Conservation (phyloP, 2,329 filamentous ascomycete genomes). For the Lecanicillium sp. region DNA sequence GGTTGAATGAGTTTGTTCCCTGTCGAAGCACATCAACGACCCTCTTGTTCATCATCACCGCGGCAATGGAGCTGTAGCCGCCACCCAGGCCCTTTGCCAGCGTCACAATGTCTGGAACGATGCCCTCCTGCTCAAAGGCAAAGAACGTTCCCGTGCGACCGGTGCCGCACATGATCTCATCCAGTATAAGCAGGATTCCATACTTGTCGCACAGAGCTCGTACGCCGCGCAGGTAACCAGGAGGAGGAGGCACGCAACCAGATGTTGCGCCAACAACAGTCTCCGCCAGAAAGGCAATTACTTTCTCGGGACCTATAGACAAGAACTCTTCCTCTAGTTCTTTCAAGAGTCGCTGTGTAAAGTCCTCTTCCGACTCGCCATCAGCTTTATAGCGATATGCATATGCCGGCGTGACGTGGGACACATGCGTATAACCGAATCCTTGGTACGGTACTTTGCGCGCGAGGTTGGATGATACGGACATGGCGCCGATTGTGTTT, state of each 20-base stretch:
- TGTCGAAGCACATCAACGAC: slow-evolving; percentile 40
- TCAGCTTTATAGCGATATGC: slow-evolving; percentile 14
- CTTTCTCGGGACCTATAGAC: slow-evolving; percentile 34
- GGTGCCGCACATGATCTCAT: slow-evolving; percentile 63
- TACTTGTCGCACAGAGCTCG: slow-evolving; percentile 46
- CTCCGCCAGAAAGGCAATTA: slow-evolving; percentile 43
- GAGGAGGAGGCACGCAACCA: slow-evolving; percentile 42
- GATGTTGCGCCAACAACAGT: slow-evolving; percentile 40
- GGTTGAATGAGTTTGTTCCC: slow-evolving; percentile 40
- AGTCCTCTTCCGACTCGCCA: slow-evolving; percentile 30
- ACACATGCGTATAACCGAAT: slow-evolving; percentile 17
- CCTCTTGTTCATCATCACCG: slow-evolving; percentile 40
- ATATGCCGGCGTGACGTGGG: slow-evolving; percentile 17
- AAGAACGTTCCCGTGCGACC: slow-evolving; percentile 49
- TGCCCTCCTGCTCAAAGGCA: slow-evolving; percentile 24
- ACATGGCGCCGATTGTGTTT: slow-evolving; percentile 39
- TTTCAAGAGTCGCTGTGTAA: slow-evolving; percentile 28
- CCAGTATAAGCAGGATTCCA: slow-evolving; percentile 47
- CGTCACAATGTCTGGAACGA: slow-evolving; percentile 46
- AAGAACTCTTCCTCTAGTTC: slow-evolving; percentile 42
- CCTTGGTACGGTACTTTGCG: slow-evolving; percentile 19
- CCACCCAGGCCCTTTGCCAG: slow-evolving; percentile 52
- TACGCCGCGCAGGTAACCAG: slow-evolving; percentile 48
- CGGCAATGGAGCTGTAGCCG: slow-evolving; percentile 48
- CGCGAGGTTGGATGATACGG: slow-evolving; percentile 23